Evolutionary conservation across 2,329 filamentous ascomycete genomes (phyloP).

Genomic region (Zymoseptoria crescenta): DNA sequence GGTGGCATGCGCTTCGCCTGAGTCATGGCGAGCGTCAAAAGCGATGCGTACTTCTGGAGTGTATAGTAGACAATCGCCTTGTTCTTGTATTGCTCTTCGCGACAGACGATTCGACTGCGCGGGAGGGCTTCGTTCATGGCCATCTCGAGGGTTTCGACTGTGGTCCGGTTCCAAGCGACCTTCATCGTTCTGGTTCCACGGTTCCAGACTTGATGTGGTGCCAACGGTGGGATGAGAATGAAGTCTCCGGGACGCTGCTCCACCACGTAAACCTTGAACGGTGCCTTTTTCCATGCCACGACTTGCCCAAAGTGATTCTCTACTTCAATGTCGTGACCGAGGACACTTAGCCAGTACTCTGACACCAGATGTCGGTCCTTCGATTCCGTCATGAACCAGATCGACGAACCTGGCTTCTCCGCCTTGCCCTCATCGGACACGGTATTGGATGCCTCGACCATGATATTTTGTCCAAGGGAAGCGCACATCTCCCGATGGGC

Average conservation of each 20-base stretch:
- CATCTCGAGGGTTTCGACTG: slow-evolving; percentile 79
- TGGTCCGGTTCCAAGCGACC: slow-evolving; percentile 95
- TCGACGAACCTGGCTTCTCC: slow-evolving; percentile 72
- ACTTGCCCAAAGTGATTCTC: slow-evolving; percentile 95
- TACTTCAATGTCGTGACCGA: slow-evolving; percentile 94
- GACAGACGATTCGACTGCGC: slow-evolving; percentile 81
- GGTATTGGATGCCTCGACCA: slow-evolving; percentile 77
- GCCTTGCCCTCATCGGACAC: slow-evolving; percentile 60
- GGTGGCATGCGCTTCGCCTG: slow-evolving; percentile 34
- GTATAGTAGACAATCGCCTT: slow-evolving; percentile 92
- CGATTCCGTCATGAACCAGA: slow-evolving; percentile 98
- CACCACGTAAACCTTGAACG: slow-evolving; percentile 85
- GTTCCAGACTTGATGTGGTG: slow-evolving; percentile 98
- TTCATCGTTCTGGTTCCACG: slow-evolving; percentile 93
- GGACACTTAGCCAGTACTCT: slow-evolving; percentile 85
- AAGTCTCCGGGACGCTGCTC: slow-evolving; percentile 88
- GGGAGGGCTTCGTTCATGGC: slow-evolving; percentile 82
- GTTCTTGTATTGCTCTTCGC: slow-evolving; percentile 98
- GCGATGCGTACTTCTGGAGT: slow-evolving; percentile 63
- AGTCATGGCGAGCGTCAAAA: slow-evolving; percentile 51
- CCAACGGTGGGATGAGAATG: slow-evolving; percentile 84
- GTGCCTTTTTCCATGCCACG: slow-evolving; percentile 90
- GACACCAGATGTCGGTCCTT: slow-evolving; percentile 85
- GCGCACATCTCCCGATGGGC: slow-evolving; percentile 97
- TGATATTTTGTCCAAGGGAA: slow-evolving; percentile 91